Conservation (phyloP, 2,329 filamentous ascomycete species). For the Geosmithia putterillii region DNA sequence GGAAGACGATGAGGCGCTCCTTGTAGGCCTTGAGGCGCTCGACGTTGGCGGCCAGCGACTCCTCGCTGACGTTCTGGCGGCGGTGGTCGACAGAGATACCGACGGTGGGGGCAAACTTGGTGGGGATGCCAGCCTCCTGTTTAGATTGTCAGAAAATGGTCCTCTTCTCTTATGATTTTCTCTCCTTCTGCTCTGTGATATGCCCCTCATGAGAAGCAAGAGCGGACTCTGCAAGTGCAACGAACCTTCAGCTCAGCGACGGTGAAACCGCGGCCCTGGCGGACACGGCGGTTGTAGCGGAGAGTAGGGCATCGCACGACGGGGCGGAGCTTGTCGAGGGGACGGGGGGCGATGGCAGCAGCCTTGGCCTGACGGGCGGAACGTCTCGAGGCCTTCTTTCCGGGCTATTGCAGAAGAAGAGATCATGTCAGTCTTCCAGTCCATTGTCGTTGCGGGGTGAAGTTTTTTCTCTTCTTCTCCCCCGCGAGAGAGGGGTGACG, state of each 20-base stretch:
- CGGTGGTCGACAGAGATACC: slow-evolving; percentile 94
- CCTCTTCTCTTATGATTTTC: slow-evolving; percentile 1
- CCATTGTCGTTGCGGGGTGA: no score
- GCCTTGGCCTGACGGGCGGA: slow-evolving; percentile 90
- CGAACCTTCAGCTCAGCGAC: slow-evolving; percentile 98
- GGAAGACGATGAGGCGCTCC: slow-evolving; percentile 93
- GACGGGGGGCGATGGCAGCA: slow-evolving; percentile 86
- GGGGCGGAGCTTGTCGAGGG: slow-evolving; percentile 92
- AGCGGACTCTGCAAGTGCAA: no score
- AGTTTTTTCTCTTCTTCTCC: background rate
- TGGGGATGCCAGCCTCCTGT: slow-evolving; percentile 89
- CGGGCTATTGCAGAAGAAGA: slow-evolving; percentile 50
- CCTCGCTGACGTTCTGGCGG: slow-evolving; percentile 94
- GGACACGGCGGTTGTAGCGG: slow-evolving; percentile 98
- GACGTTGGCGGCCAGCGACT: slow-evolving; percentile 89
- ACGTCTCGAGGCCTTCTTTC: slow-evolving; percentile 88
- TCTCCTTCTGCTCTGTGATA: background rate
- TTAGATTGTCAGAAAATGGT: slow-evolving; percentile 16
- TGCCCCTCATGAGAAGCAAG: no score
- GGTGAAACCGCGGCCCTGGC: slow-evolving; percentile 95
- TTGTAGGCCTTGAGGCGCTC: slow-evolving; percentile 97
- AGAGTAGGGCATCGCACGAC: slow-evolving; percentile 94
- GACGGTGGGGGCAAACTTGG: slow-evolving; percentile 88
- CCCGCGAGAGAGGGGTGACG: background rate
- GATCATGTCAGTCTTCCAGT: slow-evolving; percentile 21